Percentiles rank a stretch among this genome's conserved stretches.
Evolutionary conservation across 2,329 filamentous ascomycete genomes (phyloP).

Genomic region (Colletotrichum australisinense): DNA sequence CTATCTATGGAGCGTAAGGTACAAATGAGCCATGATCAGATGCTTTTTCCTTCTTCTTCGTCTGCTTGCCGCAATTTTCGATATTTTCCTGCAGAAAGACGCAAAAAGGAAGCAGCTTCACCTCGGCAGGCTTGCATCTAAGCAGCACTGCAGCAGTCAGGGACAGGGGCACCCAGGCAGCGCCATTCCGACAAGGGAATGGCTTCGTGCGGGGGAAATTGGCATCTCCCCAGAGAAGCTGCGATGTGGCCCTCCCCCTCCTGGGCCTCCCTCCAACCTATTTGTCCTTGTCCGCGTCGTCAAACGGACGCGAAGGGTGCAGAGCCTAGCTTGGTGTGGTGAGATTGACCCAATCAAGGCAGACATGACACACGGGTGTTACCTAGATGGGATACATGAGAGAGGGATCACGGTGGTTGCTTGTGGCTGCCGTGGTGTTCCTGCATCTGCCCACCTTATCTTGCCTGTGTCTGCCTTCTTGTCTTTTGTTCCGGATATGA

Average conservation of each 20-base stretch:
- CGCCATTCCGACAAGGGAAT: conserved; percentile 4
- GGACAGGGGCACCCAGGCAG: conserved; percentile 12
- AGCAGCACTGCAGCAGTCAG: background rate
- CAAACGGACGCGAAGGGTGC: background rate
- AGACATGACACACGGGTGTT: conserved; percentile 18
- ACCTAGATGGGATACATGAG: conserved; percentile 5
- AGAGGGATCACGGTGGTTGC: background rate
- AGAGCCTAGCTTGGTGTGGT: background rate
- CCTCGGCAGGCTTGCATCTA: background rate
- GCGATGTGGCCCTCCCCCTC: background rate
- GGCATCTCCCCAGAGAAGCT: conserved; percentile 8
- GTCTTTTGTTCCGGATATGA: background rate
- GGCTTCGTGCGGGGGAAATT: conserved; percentile 33
- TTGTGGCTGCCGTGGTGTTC: conserved; percentile 20
- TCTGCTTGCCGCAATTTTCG: background rate
- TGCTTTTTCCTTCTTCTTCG: conserved; percentile 12
- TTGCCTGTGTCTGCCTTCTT: background rate
- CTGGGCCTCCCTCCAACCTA: background rate
- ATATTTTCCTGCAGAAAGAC: background rate
- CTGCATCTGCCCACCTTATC: conserved; percentile 24
- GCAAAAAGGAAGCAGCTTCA: background rate
- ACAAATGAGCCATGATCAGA: conserved; percentile 2
- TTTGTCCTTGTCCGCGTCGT: conserved; percentile 1
- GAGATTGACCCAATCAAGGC: conserved; percentile 17
- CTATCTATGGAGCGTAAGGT: too few relatives aligned